phyloP scores from a whole-genome alignment of 352 stramenopile genomes.

The Elongisporangium prolatum region DNA sequence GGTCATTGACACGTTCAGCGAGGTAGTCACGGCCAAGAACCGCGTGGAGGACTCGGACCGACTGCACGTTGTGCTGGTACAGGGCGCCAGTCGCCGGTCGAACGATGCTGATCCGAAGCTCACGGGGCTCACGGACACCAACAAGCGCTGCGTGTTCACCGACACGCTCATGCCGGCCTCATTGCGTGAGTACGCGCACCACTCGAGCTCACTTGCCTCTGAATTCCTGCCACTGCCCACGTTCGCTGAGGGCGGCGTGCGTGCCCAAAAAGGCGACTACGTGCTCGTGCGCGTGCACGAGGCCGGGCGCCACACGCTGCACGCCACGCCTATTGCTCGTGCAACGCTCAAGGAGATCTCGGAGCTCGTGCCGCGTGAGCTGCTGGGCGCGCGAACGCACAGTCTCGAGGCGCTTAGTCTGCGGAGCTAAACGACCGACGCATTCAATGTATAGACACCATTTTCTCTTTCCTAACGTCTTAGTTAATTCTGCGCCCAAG shows the following conservation, averaged over 20 bases:
- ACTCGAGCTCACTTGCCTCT: conserved; percentile 25
- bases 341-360: conserved; percentile 66
- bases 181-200: conserved; percentile 34
- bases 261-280: conserved; percentile 68
- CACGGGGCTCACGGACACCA: conserved; percentile 85
- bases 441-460: neutral
- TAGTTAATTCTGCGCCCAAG: no score
- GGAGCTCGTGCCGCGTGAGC: conserved; percentile 36
- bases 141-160: conserved; percentile 86
- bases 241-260: conserved; percentile 26
- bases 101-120: conserved; percentile 68
- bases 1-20: conserved; percentile 94
- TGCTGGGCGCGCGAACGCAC: conserved; percentile 56
- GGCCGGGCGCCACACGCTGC: conserved; percentile 77
- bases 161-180: conserved; percentile 50
- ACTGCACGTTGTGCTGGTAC: conserved; percentile 94
- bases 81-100: conserved; percentile 88
- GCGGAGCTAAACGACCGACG: neutral
- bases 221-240: conserved; percentile 45
- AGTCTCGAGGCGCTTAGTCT: conserved; percentile 26
- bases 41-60: conserved; percentile 87
- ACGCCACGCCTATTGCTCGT: conserved; percentile 72
- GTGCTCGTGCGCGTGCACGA: conserved; percentile 78
- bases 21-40: conserved; percentile 91
- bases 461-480: no score